Evolutionary conservation across 78 protist species (phyloP).

Genomic region (Protostelium mycophagum): DNA sequence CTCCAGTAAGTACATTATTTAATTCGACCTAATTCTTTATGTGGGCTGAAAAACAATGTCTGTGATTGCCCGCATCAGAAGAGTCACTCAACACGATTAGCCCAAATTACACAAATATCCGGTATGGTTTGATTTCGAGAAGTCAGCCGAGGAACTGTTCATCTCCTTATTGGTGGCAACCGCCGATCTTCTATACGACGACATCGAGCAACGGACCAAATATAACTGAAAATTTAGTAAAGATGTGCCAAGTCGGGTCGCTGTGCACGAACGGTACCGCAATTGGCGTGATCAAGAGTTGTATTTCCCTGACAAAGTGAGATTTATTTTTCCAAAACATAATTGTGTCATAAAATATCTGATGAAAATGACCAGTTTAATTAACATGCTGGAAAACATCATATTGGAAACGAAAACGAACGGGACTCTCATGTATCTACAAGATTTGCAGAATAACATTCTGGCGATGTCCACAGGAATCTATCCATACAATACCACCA

Average conservation of each 20-base stretch:
- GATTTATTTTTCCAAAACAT: background rate
- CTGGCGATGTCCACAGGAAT: background rate
- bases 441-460: background rate
- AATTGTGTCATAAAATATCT: background rate
- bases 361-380: background rate
- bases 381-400: background rate
- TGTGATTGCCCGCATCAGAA: no score
- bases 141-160: no score
- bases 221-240: no score
- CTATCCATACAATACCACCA: background rate
- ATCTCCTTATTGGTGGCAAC: no score
- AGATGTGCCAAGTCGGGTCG: background rate
- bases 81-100: no score
- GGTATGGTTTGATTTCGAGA: no score
- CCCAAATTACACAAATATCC: no score
- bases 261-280: background rate
- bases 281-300: background rate
- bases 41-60: no score
- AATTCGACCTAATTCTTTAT: no score
- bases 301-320: background rate
- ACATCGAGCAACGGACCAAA: no score
- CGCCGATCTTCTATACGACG: no score
- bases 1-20: no score
- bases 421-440: background rate
- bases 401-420: background rate